These are phyloP conservation scores for Nakaseomyces delphensis DNA, from an alignment of 1,139 yeast genomes.

Conservation along the genomic window DNA sequence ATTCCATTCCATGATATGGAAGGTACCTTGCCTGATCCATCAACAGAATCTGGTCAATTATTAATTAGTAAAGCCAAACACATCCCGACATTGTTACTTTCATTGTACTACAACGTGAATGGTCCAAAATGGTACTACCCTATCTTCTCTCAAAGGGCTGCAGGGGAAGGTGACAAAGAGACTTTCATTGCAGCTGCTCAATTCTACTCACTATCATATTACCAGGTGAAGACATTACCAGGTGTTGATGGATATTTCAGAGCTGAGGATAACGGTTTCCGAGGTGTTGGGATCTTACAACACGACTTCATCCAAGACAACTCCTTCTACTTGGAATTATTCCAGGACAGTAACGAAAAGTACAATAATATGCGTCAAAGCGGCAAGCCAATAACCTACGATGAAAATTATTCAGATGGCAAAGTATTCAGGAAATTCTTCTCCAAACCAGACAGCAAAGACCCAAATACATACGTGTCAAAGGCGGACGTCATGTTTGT, in stretches of 20 bases:
- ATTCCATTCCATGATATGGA: conserved; percentile 58
- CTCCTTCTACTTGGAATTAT: conserved; percentile 17
- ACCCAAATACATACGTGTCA: conserved; percentile 9
- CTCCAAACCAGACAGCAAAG: conserved; percentile 6
- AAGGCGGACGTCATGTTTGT: conserved; percentile 27
- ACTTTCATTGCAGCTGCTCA: conserved; percentile 76
- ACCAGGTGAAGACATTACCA: conserved; percentile 51
- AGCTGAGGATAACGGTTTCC: conserved; percentile 19
- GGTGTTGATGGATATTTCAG: conserved; percentile 29
- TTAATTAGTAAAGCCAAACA: conserved; percentile 61
- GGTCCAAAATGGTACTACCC: conserved; percentile 79
- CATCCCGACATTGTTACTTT: conserved; percentile 52
- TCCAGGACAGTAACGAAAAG: conserved; percentile 12
- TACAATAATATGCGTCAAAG: background rate
- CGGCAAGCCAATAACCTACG: conserved; percentile 12
- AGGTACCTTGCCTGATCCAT: conserved; percentile 71
- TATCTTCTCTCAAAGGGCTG: conserved; percentile 74
- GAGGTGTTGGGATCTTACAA: conserved; percentile 30
- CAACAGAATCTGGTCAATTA: conserved; percentile 78
- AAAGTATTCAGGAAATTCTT: conserved; percentile 21
- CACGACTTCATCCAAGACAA: conserved; percentile 27
- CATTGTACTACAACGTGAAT: conserved; percentile 68
- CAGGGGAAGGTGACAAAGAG: conserved; percentile 89
- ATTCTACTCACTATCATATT: conserved; percentile 49
- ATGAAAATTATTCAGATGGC: conserved; percentile 20